phyloP scores from a whole-genome alignment of 345 rosid genomes.

The Ailanthus altissimus region DNA sequence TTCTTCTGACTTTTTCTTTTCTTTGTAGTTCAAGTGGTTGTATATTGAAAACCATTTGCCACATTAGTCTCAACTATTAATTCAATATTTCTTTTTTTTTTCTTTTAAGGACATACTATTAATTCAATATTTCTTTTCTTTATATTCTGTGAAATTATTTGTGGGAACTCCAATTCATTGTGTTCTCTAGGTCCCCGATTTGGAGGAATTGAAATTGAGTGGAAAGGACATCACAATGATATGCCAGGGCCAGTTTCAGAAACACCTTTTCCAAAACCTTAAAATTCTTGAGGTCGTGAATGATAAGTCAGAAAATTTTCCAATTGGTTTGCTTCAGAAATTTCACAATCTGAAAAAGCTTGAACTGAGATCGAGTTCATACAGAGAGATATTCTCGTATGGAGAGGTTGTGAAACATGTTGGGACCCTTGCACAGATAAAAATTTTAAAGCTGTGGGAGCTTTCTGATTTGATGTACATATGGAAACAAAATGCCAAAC shows the following conservation, averaged over 20 bases:
- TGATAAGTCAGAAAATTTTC: background rate
- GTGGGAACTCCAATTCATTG: background rate
- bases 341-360: background rate
- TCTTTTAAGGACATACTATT: background rate
- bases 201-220: slow-evolving; percentile 24
- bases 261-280: slow-evolving; percentile 23
- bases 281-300: background rate
- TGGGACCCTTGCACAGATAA: background rate
- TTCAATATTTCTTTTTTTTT: background rate
- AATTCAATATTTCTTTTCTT: background rate
- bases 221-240: slow-evolving; percentile 16
- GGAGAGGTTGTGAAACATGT: background rate
- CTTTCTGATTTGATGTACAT: background rate
- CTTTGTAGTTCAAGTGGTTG: background rate
- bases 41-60: background rate
- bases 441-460: background rate
- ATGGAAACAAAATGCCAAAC: background rate
- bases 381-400: slow-evolving; percentile 17
- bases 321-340: background rate
- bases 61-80: background rate
- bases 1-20: background rate
- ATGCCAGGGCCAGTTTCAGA: slow-evolving; percentile 17
- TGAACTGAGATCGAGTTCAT: background rate
- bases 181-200: background rate
- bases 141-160: background rate